These are phyloP conservation scores for Phaffia rhodozyma DNA, from an alignment of 1,284 basidiomycete species.

Conservation along the genomic window DNA sequence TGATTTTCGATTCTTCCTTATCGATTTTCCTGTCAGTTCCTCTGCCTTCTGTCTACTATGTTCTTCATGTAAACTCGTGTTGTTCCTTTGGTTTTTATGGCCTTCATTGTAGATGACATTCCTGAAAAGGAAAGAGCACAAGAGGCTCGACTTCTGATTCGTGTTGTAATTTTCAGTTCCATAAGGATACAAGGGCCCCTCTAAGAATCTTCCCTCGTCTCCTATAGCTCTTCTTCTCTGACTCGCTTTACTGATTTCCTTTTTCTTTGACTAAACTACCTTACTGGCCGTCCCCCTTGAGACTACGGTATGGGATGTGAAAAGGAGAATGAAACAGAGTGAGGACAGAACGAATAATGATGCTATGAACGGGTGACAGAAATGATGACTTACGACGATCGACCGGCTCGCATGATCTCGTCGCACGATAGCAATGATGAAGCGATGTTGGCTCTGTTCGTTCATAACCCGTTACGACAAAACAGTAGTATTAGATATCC, in stretches of 20 bases:
- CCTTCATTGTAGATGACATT: too few relatives aligned
- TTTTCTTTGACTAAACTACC: neutral
- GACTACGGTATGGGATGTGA: neutral
- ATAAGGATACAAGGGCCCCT: neutral
- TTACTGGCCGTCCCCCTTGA: slow-evolving; percentile 10
- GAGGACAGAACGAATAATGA: neutral
- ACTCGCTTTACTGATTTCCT: neutral
- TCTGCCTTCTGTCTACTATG: neutral
- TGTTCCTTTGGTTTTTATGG: too few relatives aligned
- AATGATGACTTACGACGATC: slow-evolving; percentile 39
- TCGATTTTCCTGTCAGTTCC: neutral
- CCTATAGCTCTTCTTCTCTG: neutral
- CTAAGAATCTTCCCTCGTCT: neutral
- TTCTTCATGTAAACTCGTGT: neutral
- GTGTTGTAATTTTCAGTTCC: neutral
- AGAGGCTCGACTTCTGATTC: neutral
- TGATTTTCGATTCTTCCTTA: neutral
- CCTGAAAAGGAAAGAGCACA: too few relatives aligned
- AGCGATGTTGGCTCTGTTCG: slow-evolving; percentile 80
- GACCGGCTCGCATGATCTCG: slow-evolving; percentile 86
- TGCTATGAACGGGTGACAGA: neutral
- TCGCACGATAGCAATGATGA: slow-evolving; percentile 91
- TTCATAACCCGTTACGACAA: slow-evolving; percentile 14
- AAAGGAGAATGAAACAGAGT: neutral
- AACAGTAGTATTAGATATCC: slow-evolving; percentile 15